Base-by-base conservation (phyloP, 75 land plant genomes). In the Gnetum montanum region DNA sequence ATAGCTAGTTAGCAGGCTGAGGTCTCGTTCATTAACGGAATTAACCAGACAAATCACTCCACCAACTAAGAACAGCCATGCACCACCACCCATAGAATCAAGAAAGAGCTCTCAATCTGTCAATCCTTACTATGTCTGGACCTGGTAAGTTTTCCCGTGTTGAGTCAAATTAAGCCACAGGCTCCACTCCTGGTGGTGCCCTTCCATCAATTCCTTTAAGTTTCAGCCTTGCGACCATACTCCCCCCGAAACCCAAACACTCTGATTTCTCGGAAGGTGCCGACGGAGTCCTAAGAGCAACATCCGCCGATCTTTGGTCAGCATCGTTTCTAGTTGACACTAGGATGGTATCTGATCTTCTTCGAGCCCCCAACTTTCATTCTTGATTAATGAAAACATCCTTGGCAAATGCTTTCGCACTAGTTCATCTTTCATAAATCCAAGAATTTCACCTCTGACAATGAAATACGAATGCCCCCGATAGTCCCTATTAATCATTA, bases 1-100 rank as follows among this genome's bases (percentile, higher is more conserved):
- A 20, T 64, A 64, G 67, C 78, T 73, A 76, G 76, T 73, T 76
- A 76, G 71, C 67, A 73, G 71, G 78, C 71, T 67, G 78, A 76
- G 67, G 80, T 76, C 80, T 76, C 67, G 57, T 67, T 76, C 71
- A 58, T 74, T 74, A 76, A 56, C 40, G 59, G 64, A 75, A 75
- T 75, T 70, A 75, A 75, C 78, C 59, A 63, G 64, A 75, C 69
- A 75, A 74, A 74, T 74, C 69, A 31, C 77, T 74, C 76, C 77
- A 44, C 66, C 19, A 65, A 37, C 49, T 57, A 61, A 48, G 63
- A 61, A 61, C 2, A 20, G 28, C 63, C 63, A 61, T 61, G 63
- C 54, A 61, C 54, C 63, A 61, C 63, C 63, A 61, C 53, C 63
- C 63, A 61, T 49, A 61, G 63, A 61, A 61, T 61, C 63, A 61